Conservation (phyloP, 352 stramenopile species). For the Bremia lactucae region DNA sequence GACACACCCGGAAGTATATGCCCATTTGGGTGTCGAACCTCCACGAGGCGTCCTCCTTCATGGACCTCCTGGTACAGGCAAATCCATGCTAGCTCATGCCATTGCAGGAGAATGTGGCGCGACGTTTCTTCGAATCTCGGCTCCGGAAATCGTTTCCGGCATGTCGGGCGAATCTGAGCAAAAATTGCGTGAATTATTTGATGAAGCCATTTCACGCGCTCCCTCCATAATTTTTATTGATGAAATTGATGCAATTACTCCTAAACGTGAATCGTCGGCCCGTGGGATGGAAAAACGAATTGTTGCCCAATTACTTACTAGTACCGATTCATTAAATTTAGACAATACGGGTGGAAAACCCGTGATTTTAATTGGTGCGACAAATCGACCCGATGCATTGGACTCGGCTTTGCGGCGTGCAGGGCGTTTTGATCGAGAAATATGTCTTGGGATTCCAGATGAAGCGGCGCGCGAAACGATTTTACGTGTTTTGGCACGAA, state of each 20-base stretch:
- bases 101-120: slow-evolving; percentile 89
- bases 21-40: slow-evolving; percentile 87
- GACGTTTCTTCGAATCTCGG: slow-evolving; percentile 80
- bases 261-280: slow-evolving; percentile 87
- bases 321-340: slow-evolving; percentile 84
- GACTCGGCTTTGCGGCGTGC: slow-evolving; percentile 93
- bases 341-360: slow-evolving; percentile 84
- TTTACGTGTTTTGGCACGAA: slow-evolving; percentile 86
- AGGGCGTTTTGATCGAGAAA: slow-evolving; percentile 97
- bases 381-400: slow-evolving; percentile 94
- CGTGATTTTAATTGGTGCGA: slow-evolving; percentile 96
- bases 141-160: slow-evolving; percentile 89
- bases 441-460: slow-evolving; percentile 95
- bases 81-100: slow-evolving; percentile 89
- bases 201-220: slow-evolving; percentile 90
- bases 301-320: slow-evolving; percentile 92
- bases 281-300: slow-evolving; percentile 96
- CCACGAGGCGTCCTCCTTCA: slow-evolving; percentile 88
- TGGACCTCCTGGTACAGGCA: slow-evolving; percentile 88
- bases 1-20: slow-evolving; percentile 89
- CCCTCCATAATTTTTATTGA: slow-evolving; percentile 98
- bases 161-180: slow-evolving; percentile 88
- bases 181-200: slow-evolving; percentile 88
- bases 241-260: slow-evolving; percentile 95
- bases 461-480: slow-evolving; percentile 91